Evolutionary conservation across 2,329 filamentous ascomycete species (phyloP).

Genomic region (Diplodia corticola): DNA sequence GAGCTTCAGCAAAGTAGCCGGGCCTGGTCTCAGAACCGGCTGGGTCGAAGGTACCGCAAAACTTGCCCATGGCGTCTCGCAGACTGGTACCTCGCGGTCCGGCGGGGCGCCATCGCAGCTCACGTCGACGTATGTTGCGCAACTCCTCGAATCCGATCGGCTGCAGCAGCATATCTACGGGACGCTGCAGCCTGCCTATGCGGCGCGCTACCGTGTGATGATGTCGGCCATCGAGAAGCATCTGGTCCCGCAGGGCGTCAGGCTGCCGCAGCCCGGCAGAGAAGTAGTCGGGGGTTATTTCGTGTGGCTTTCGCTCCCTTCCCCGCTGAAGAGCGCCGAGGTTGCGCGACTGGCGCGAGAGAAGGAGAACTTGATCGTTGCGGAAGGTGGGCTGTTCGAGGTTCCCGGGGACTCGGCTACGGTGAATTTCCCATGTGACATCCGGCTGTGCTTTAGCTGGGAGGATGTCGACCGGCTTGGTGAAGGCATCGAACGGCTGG

Average conservation of each 20-base stretch:
- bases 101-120: constrained; percentile 63
- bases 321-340: constrained; percentile 52
- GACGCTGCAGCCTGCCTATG: constrained; percentile 58
- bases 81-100: constrained; percentile 60
- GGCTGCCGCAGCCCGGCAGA: constrained; percentile 45
- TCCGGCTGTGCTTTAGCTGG: constrained; percentile 70
- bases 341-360: constrained; percentile 59
- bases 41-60: constrained; percentile 76
- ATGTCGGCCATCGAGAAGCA: constrained; percentile 59
- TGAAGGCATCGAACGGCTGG: constrained; percentile 68
- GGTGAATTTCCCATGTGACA: constrained; percentile 58
- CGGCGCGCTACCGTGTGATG: constrained; percentile 55
- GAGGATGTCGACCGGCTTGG: constrained; percentile 65
- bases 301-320: constrained; percentile 71
- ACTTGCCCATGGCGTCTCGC: constrained; percentile 59
- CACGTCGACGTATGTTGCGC: constrained; percentile 57
- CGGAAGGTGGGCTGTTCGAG: constrained; percentile 69
- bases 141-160: constrained; percentile 53
- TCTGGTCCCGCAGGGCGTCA: constrained; percentile 64
- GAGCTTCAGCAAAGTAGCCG: constrained; percentile 84
- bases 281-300: constrained; percentile 78
- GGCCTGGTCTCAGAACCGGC: constrained; percentile 79
- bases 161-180: constrained; percentile 56
- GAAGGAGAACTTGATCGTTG: constrained; percentile 68
- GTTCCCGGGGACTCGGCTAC: constrained; percentile 49